Conservation (phyloP, 371 early-diverging fungal species). For the Lichtheimia corymbifera region DNA sequence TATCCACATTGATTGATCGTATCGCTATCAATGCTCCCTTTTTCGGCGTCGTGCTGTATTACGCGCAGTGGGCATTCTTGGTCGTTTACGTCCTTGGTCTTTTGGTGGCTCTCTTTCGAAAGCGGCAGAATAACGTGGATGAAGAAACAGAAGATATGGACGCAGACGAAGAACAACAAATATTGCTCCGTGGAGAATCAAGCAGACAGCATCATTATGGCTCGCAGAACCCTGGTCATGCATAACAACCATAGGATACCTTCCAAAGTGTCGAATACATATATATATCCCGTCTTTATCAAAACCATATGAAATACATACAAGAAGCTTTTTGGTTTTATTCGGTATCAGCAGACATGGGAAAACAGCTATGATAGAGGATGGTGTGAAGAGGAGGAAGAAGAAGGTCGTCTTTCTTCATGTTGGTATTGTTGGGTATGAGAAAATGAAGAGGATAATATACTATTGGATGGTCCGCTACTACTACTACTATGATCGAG, state of each 20-base stretch:
- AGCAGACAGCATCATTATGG: no score
- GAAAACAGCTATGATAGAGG: no score
- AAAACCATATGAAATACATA: no score
- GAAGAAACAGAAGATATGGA: constrained; percentile 22
- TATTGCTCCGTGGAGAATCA: background rate
- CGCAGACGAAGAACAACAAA: constrained; percentile 23
- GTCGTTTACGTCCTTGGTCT: constrained; percentile 45
- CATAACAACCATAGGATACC: no score
- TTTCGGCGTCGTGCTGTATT: constrained; percentile 58
- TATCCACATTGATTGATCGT: constrained; percentile 55
- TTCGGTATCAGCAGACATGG: no score
- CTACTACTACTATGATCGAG: background rate
- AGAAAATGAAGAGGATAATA: background rate
- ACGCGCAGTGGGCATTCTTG: constrained; percentile 61
- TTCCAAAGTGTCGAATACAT: no score
- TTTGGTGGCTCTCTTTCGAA: constrained; percentile 32
- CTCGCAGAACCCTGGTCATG: no score
- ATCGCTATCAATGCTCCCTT: constrained; percentile 57
- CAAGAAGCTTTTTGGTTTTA: no score
- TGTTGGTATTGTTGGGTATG: constrained; percentile 3
- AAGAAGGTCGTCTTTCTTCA: no score
- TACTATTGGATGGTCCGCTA: background rate
- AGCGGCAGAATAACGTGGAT: constrained; percentile 29
- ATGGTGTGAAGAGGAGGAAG: no score
- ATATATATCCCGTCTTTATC: no score